phyloP scores from a whole-genome alignment of 2,329 filamentous ascomycete species.

The Trichoderma breve region DNA sequence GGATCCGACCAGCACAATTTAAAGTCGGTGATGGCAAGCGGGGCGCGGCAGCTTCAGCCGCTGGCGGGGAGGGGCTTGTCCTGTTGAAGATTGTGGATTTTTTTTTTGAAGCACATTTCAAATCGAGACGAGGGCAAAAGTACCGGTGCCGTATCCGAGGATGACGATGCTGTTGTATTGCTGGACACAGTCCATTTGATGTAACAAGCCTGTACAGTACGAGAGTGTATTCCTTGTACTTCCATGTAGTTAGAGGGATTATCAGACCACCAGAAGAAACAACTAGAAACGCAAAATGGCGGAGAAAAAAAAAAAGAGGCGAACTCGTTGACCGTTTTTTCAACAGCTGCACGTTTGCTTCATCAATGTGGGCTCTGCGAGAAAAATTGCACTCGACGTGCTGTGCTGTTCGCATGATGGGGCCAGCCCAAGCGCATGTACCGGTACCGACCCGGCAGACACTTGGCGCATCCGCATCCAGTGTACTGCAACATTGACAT shows the following conservation, averaged over 20 bases:
- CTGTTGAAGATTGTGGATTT: neutral
- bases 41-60: conserved; percentile 3
- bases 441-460: neutral
- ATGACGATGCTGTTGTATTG: neutral
- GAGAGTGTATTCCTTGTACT: neutral
- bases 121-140: neutral
- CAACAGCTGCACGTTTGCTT: neutral
- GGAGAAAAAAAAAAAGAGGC: neutral
- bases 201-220: neutral
- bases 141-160: neutral
- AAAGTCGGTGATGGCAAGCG: neutral
- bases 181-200: too few species aligned
- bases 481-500: neutral
- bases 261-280: neutral
- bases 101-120: neutral
- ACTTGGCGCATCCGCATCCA: neutral
- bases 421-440: neutral
- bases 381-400: neutral
- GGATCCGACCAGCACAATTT: neutral
- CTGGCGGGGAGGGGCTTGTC: neutral
- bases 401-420: conserved; percentile 8
- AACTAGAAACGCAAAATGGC: neutral
- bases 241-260: neutral
- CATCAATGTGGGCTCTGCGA: neutral
- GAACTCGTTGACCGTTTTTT: neutral